Base-by-base conservation (phyloP, 2,329 filamentous ascomycete genomes). In the Fusarium sterilihyphosum region DNA sequence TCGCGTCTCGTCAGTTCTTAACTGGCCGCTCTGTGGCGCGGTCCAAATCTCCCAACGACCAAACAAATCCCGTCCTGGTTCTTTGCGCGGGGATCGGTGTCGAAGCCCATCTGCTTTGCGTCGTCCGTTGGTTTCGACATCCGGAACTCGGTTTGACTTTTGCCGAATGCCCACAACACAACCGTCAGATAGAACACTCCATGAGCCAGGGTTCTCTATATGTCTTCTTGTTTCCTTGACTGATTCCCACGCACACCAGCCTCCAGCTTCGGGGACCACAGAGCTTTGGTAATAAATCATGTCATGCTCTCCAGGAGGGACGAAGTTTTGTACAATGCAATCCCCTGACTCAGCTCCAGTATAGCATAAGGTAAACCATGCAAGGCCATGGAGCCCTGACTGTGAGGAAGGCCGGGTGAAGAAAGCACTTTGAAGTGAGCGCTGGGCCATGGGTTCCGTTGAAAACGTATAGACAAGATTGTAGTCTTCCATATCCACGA, bases 311-410 rank as follows among this genome's bases (percentile, higher is more conserved):
- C 86, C 83, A 16, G 86, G 82, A 1, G 90, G 87, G 2, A 86
- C 83, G 76, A 91, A 93, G 0, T 88, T 92, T 61, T 93, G 90
- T 71, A 94, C 84, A 26, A 93, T 85, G 65, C 92, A 90, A 56
- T 92, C 88, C 17, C 89, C 87, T 0, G 88, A 89, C 26, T 90
- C 88, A 8, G 85, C 83, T 67, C 89, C 88, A 7, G 87, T 86
- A 78, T 94, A 94, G 18, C 88, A 89, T 29, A 94, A 81, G 1
- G 89, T 91, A n/a, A 94, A 84, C 20, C 88, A 91, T 35, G 86
- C 85, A 3, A 95, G 82, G 1, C 90, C 89, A 3, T 86, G 82
- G 3, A 86, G 87, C 20, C 87, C 88, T 87, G 89, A 68, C 83
- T 84, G 54, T 85, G 85, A 65, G 83, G 86, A 50, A 33, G 77